Percentiles rank a stretch among this genome's conserved stretches.
These are phyloP conservation scores for Stygiomarasmius scandens DNA, from an alignment of 1,284 basidiomycete species.

Conservation along the genomic window DNA sequence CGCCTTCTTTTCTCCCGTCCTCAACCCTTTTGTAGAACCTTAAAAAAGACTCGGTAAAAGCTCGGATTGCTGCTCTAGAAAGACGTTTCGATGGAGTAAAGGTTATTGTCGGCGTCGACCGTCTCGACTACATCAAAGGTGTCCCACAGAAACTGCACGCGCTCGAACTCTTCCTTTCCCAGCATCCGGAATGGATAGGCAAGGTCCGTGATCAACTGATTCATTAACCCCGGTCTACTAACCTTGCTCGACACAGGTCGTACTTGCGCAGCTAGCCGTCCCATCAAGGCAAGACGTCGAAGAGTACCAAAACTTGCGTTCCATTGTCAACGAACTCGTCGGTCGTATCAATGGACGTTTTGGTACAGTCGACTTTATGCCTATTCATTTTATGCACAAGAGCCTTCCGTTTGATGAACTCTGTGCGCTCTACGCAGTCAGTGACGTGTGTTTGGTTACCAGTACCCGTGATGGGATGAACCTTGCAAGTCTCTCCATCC, in stretches of 20 bases:
- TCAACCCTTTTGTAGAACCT: slow-evolving; percentile 57
- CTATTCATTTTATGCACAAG: slow-evolving; percentile 99
- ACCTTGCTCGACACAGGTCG: slow-evolving; percentile 59
- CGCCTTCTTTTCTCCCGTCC: slow-evolving; percentile 1
- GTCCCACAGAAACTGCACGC: slow-evolving; percentile 98
- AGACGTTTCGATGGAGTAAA: slow-evolving; percentile 94
- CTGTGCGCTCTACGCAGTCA: slow-evolving; percentile 94
- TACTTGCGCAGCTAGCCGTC: slow-evolving; percentile 95
- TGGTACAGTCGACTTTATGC: slow-evolving; percentile 98
- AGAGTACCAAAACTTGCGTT: slow-evolving; percentile 97
- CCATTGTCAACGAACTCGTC: slow-evolving; percentile 96
- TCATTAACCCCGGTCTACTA: slow-evolving; percentile 6
- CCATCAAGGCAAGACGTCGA: slow-evolving; percentile 98
- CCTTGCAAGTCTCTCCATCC: slow-evolving; percentile 60
- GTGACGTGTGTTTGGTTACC: slow-evolving; percentile 95
- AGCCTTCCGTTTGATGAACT: slow-evolving; percentile 93
- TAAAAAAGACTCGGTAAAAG: slow-evolving; percentile 75
- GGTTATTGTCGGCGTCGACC: slow-evolving; percentile 97
- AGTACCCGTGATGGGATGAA: slow-evolving; percentile 99
- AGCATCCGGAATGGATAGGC: slow-evolving; percentile 99
- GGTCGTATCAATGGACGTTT: slow-evolving; percentile 98
- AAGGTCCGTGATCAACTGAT: slow-evolving; percentile 55
- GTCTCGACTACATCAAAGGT: slow-evolving; percentile 99
- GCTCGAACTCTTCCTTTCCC: slow-evolving; percentile 93
- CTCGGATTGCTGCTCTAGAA: slow-evolving; percentile 82